phyloP scores from a whole-genome alignment of 2,329 filamentous ascomycete genomes.

The Hysterium pulicare region DNA sequence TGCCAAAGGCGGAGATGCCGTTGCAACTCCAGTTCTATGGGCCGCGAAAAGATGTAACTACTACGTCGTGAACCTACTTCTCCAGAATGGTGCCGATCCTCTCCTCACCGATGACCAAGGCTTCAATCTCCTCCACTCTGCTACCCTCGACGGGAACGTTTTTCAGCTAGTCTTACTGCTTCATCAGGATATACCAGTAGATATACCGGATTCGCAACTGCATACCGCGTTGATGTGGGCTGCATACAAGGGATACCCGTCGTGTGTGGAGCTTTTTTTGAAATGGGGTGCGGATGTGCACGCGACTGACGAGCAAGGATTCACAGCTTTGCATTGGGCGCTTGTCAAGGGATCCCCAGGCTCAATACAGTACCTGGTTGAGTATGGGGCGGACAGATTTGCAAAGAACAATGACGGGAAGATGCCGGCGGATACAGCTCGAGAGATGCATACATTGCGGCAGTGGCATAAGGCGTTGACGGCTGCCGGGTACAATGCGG shows the following conservation, averaged over 20 bases:
- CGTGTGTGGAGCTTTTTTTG: constrained; percentile 86
- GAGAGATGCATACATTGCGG: constrained; percentile 80
- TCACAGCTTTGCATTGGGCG: constrained; percentile 94
- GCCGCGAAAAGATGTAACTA: constrained; percentile 95
- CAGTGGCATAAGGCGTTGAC: constrained; percentile 80
- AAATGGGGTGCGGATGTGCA: constrained; percentile 95
- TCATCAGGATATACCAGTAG: constrained; percentile 92
- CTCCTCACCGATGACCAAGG: constrained; percentile 90
- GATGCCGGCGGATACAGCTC: constrained; percentile 78
- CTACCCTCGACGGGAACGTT: constrained; percentile 94
- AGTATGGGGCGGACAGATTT: constrained; percentile 93
- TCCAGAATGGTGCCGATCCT: constrained; percentile 88
- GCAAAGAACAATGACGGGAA: constrained; percentile 87
- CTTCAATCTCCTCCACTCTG: constrained; percentile 96
- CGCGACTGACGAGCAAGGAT: constrained; percentile 83
- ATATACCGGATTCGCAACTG: constrained; percentile 82
- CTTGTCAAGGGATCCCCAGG: constrained; percentile 87
- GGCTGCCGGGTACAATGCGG: constrained; percentile 78
- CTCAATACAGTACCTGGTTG: constrained; percentile 89
- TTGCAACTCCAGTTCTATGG: constrained; percentile 94
- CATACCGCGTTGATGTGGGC: constrained; percentile 99
- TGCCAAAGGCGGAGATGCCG: constrained; percentile 88
- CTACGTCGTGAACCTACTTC: constrained; percentile 89
- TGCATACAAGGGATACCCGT: constrained; percentile 92
- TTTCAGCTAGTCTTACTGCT: constrained; percentile 84